Conservation (phyloP, 2,329 filamentous ascomycete genomes). For the Scolecobasidium constrictum region DNA sequence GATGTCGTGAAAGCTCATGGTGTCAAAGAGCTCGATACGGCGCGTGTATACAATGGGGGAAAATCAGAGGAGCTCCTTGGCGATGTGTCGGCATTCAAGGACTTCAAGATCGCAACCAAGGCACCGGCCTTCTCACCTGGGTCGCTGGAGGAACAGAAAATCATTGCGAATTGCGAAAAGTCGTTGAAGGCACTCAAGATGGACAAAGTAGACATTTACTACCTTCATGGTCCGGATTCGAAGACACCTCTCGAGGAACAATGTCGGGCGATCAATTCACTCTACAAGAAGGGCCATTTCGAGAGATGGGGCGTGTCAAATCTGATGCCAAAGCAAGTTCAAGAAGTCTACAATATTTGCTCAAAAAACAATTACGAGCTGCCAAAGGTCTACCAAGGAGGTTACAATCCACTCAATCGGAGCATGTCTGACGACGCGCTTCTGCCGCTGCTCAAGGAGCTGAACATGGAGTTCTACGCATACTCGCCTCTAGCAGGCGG, state of each 20-base stretch:
- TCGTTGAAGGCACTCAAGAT: neutral
- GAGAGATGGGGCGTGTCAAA: constrained; percentile 5
- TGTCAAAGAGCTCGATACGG: neutral
- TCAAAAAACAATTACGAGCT: constrained; percentile 20
- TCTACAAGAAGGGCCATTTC: constrained; percentile 2
- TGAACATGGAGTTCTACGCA: constrained; percentile 33
- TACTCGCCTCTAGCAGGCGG: constrained; percentile 24
- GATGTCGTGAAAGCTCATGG: neutral
- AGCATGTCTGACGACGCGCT: constrained; percentile 26
- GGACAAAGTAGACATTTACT: neutral
- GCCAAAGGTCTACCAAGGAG: constrained; percentile 37
- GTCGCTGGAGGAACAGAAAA: neutral
- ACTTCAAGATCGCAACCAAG: neutral
- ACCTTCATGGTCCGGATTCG: constrained; percentile 2
- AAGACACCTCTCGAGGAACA: neutral
- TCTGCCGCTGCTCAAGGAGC: constrained; percentile 32
- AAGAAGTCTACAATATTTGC: constrained; percentile 20
- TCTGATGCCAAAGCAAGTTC: constrained; percentile 10
- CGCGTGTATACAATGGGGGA: neutral
- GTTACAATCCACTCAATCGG: constrained; percentile 30
- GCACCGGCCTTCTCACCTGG: neutral
- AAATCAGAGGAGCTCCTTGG: neutral
- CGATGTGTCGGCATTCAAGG: neutral
- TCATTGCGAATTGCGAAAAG: neutral
- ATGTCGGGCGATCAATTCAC: neutral